Percentiles rank a stretch among this genome's conserved stretches.
Evolutionary conservation across 1,284 basidiomycete genomes (phyloP).

Genomic region (Tetrapyrgos nigripes): DNA sequence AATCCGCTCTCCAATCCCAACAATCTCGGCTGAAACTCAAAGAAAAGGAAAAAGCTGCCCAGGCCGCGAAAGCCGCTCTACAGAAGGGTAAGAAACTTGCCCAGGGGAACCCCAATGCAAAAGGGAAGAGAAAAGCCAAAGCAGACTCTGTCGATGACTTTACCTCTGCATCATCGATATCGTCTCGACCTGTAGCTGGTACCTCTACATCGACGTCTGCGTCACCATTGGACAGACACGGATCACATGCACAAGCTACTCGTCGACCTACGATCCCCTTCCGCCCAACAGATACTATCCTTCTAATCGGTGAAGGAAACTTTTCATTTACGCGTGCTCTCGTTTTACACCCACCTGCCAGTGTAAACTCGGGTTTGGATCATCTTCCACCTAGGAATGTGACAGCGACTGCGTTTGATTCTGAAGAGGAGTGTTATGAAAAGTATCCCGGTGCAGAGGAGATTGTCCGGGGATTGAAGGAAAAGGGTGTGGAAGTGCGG

Average conservation of each 20-base stretch:
- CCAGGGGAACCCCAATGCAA: neutral
- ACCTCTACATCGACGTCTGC: neutral
- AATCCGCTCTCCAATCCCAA: conserved; percentile 69
- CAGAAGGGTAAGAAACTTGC: conserved; percentile 52
- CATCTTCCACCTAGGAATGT: conserved; percentile 72
- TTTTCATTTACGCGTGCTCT: conserved; percentile 92
- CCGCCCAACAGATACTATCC: conserved; percentile 74
- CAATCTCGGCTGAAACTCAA: conserved; percentile 63
- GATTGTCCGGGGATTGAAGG: conserved; percentile 64
- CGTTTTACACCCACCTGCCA: conserved; percentile 39
- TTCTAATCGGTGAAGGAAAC: conserved; percentile 95
- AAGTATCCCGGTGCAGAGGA: conserved; percentile 86
- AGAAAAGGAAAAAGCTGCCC: conserved; percentile 63
- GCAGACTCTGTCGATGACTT: too few relatives aligned
- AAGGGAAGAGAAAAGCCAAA: conserved; percentile 28
- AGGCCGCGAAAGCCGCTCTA: conserved; percentile 57
- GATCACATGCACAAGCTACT: conserved; percentile 19
- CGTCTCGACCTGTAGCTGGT: neutral
- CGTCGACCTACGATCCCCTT: conserved; percentile 75
- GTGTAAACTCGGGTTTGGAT: conserved; percentile 55
- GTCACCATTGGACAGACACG: too few relatives aligned
- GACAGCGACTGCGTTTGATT: conserved; percentile 90
- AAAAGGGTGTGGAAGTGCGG: conserved; percentile 72
- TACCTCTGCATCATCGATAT: neutral
- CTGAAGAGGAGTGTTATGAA: conserved; percentile 73